Evolutionary conservation across 306 rosid species (phyloP).

Genomic region (Clitoria ternatea): DNA sequence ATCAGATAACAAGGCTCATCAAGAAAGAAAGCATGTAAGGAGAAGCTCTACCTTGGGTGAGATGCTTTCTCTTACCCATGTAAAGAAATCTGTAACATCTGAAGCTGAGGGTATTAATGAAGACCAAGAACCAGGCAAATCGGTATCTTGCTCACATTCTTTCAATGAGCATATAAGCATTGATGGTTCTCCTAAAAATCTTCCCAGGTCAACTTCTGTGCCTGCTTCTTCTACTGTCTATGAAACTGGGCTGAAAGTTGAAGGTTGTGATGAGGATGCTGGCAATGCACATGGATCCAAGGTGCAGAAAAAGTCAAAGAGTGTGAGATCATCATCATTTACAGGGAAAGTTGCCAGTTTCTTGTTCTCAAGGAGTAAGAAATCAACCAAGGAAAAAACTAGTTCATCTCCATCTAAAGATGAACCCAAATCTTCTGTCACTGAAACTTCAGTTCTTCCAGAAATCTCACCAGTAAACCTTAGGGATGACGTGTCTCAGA

Average conservation of each 20-base stretch:
- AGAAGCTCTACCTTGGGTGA: conserved; percentile 89
- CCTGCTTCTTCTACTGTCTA: conserved; percentile 54
- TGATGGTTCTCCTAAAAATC: conserved; percentile 44
- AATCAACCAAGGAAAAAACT: conserved; percentile 58
- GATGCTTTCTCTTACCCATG: conserved; percentile 81
- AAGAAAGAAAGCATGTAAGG: conserved; percentile 49
- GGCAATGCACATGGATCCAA: conserved; percentile 36
- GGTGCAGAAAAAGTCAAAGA: conserved; percentile 56
- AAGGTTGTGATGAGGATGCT: conserved; percentile 31
- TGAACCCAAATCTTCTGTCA: conserved; percentile 32
- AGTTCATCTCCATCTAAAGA: conserved; percentile 35
- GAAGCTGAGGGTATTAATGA: conserved; percentile 34
- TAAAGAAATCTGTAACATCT: conserved; percentile 49
- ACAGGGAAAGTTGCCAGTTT: conserved; percentile 88
- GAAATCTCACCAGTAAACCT: conserved; percentile 27
- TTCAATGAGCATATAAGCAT: conserved; percentile 36
- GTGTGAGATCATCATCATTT: conserved; percentile 61
- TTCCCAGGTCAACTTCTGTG: conserved; percentile 65
- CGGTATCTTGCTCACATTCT: conserved; percentile 41
- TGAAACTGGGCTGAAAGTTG: conserved; percentile 34
- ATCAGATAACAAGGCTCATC: conserved; percentile 50
- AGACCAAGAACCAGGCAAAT: conserved; percentile 48
- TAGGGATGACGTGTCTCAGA: conserved; percentile 44
- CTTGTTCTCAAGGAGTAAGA: conserved; percentile 79
- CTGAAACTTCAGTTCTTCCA: conserved; percentile 34